Conservation (phyloP, 192 early-diverging fungal genomes). For the Backusella circina region DNA sequence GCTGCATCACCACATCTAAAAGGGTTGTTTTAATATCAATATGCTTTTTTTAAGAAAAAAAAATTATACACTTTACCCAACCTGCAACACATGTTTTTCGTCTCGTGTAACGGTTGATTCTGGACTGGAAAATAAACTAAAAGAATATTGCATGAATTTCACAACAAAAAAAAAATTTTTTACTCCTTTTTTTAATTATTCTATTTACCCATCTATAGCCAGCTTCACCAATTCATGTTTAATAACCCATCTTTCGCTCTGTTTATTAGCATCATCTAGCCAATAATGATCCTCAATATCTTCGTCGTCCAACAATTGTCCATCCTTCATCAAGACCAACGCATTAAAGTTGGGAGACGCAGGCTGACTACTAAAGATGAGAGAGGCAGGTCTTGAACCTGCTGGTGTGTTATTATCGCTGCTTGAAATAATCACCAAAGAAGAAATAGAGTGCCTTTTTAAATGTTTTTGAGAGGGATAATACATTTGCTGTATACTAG, state of each 20-base stretch:
- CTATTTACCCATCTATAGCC: conserved; percentile 23
- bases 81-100: conserved; percentile 22
- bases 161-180: neutral
- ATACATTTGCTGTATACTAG: neutral
- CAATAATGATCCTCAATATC: neutral
- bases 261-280: neutral
- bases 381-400: neutral
- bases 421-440: neutral
- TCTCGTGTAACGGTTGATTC: neutral
- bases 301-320: neutral
- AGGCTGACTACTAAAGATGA: conserved; percentile 1
- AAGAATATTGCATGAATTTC: conserved; percentile 1
- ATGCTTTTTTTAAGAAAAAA: neutral
- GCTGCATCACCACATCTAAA: conserved; percentile 22
- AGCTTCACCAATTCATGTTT: conserved; percentile 18
- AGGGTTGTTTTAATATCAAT: neutral
- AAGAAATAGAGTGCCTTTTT: conserved; percentile 2
- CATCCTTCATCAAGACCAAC: conserved; percentile 3
- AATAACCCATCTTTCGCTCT: neutral
- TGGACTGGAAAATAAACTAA: conserved; percentile 7
- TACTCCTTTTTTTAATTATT: neutral
- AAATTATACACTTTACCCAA: conserved; percentile 8
- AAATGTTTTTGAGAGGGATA: neutral
- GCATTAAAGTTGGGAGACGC: conserved; percentile 3
- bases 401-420: neutral